phyloP scores from a whole-genome alignment of 208 protist genomes.

The Phytomonas sp. region DNA sequence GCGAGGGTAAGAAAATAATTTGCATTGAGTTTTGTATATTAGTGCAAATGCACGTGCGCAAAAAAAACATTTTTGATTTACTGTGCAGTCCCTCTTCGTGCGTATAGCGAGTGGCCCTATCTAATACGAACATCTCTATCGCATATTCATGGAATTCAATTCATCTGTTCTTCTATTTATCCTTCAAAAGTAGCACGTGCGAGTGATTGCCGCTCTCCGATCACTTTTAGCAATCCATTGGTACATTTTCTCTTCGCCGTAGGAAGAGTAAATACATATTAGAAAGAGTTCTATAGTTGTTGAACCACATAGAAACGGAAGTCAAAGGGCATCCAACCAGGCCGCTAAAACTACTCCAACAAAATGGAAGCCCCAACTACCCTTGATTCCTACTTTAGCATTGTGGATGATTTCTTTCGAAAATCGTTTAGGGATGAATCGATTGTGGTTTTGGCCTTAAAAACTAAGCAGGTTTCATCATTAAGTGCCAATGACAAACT shows the following conservation, averaged over 20 bases:
- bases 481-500: neutral
- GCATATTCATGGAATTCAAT: too few relatives aligned
- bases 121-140: too few relatives aligned
- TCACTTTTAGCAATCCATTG: too few relatives aligned
- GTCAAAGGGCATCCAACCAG: too few relatives aligned
- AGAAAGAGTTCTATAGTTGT: too few relatives aligned
- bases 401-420: slow-evolving; percentile 82
- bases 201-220: too few relatives aligned
- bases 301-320: too few relatives aligned
- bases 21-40: slow-evolving; percentile 3
- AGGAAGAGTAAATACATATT: too few relatives aligned
- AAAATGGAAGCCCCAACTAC: slow-evolving; percentile 56
- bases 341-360: neutral
- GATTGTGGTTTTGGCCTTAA: slow-evolving; percentile 58
- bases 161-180: too few relatives aligned
- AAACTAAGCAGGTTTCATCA: slow-evolving; percentile 54
- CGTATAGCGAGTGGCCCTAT: too few relatives aligned
- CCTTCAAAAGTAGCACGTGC: too few relatives aligned
- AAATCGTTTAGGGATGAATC: slow-evolving; percentile 83
- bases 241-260: too few relatives aligned
- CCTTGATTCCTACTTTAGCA: slow-evolving; percentile 63
- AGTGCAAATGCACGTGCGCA: neutral
- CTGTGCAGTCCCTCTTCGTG: neutral
- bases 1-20: neutral
- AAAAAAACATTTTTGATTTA: neutral